Evolutionary conservation across 2,329 filamentous ascomycete genomes (phyloP), one percentile per base, ranked within the genome.

Genomic region (Lithohypha guttulata): DNA sequence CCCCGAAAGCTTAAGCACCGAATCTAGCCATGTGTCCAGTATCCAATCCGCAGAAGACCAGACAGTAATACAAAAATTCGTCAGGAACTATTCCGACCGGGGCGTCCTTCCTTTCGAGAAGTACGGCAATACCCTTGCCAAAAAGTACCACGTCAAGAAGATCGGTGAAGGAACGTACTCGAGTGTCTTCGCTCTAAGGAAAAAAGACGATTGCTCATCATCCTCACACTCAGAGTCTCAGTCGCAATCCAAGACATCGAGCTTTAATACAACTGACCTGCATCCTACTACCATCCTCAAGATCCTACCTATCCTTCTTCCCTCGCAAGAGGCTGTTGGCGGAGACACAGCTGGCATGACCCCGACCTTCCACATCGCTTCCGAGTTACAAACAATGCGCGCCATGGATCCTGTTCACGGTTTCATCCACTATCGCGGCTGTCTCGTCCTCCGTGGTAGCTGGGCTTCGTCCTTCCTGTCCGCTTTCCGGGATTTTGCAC

Each of bases 131-230:
- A 50, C 26, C 38, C 45, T 48, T 42, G 50, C 44, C 32, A 40
- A 44, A 34, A 44, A 63, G 42, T 70, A 71, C 46, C 53, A 64
- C 25, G 64, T 79, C 27, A 61, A 63, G 6, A 81, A 81, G 49
- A 70, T 81, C 23, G 75, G 75, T 6, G 76, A 81, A 54, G 77
- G 77, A 2, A 77, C 75, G 1, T 81, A 77, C 51, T 74, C 73
- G 39, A 75, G 79, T 51, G 76, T 81, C 2, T 79, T 78, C 53
- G 71, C 75, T 9, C 58, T 79, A 8, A 39, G 27, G 14, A 19
- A 11, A 13, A 28, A 22, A 36, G 4, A 6, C 7, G 9, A 28
- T 28, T n/a, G n/a, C n/a, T n/a, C 4, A 6, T n/a, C 9, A 11
- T 11, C 26, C n/a, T 14, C 4, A 11, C n/a, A 28, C n/a, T 5